Evolutionary conservation across 2,329 filamentous ascomycete species (phyloP), one percentile per base, ranked within the genome.

Genomic region (Pyricularia sp.): DNA sequence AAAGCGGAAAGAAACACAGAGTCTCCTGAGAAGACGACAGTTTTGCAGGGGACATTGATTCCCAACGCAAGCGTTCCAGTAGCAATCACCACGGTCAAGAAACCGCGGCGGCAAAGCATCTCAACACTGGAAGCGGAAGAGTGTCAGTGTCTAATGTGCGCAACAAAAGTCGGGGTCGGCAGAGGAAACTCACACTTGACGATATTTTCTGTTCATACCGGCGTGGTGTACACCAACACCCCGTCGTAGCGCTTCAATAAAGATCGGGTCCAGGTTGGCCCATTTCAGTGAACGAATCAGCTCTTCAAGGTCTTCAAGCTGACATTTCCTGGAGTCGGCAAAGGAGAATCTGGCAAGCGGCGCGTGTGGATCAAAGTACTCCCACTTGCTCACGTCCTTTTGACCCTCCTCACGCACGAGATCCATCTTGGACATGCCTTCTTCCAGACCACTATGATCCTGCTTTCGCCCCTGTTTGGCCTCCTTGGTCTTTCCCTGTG

Each of bases 31-130:
- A 94, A 94, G 1, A 93, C 86, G 0, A 93, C 90, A 0, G 91
- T 94, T 76, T 92, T 92, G 76, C 91, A 94, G 11, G 92, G 92
- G 89, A 92, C 92, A 73, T 92, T 94, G 80, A 94, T 90, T 80
- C 92, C 92, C 5, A 94, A 80, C 1, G 90, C 89, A 26, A 93
- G 82, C 0, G 91, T 93, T 0, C 90, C 91, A 1, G 91, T 94
- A 0, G 91, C 91, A 30, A 94, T 83, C 31, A 94, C 87, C 0
- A 90, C 88, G 9, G 86, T 84, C 59, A 94, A 77, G 74, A 86
- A 93, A 0, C 90, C 90, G 75, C 86, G 90, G 10, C 92, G 85
- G 78, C 93, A 93, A 9, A 93, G 79, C 70, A 92, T 90, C 74
- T 93, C 91, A 1, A 92, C 89, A 3, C 58, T 61, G 23, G 14